phyloP scores from a whole-genome alignment of 768 basidiomycete genomes.

The Phylloporus sp. region DNA sequence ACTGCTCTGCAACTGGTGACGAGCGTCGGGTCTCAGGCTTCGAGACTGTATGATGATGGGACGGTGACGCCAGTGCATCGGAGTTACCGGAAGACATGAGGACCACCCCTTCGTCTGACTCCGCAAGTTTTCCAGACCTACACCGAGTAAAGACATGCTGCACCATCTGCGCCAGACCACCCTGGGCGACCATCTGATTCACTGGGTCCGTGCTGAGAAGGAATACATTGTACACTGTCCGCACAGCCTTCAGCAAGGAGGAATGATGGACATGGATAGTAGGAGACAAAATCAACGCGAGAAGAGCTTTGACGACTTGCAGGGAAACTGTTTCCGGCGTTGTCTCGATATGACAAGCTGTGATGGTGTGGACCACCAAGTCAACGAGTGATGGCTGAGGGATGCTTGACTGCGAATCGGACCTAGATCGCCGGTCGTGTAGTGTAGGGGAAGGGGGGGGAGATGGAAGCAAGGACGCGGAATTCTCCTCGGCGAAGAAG shows the following conservation, averaged over 20 bases:
- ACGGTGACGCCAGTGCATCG: conserved; percentile 16
- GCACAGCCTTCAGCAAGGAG: conserved; percentile 88
- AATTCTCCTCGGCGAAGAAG: conserved; percentile 77
- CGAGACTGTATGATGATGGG: conserved; percentile 1
- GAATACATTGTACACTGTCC: conserved; percentile 98
- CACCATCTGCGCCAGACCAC: conserved; percentile 96
- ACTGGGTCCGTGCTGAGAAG: conserved; percentile 83
- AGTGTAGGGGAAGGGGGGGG: conserved; percentile 70
- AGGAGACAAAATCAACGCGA: conserved; percentile 83
- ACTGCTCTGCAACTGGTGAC: conserved; percentile 3
- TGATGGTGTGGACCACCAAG: conserved; percentile 91
- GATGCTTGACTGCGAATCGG: conserved; percentile 44
- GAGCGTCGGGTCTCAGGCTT: conserved; percentile 11
- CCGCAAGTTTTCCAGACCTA: conserved; percentile 31
- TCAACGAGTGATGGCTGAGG: conserved; percentile 81
- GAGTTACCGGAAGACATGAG: conserved; percentile 20
- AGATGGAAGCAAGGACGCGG: conserved; percentile 48
- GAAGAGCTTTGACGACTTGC: conserved; percentile 93
- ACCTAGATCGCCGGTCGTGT: conserved; percentile 38
- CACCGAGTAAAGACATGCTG: conserved; percentile 92
- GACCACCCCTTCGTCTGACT: conserved; percentile 15
- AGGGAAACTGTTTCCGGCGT: conserved; percentile 89
- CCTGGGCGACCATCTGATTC: conserved; percentile 98
- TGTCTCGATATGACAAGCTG: conserved; percentile 81
- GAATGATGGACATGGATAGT: conserved; percentile 92